phyloP scores from a whole-genome alignment of 139 green algal genomes.

The Trebouxia sp. region DNA sequence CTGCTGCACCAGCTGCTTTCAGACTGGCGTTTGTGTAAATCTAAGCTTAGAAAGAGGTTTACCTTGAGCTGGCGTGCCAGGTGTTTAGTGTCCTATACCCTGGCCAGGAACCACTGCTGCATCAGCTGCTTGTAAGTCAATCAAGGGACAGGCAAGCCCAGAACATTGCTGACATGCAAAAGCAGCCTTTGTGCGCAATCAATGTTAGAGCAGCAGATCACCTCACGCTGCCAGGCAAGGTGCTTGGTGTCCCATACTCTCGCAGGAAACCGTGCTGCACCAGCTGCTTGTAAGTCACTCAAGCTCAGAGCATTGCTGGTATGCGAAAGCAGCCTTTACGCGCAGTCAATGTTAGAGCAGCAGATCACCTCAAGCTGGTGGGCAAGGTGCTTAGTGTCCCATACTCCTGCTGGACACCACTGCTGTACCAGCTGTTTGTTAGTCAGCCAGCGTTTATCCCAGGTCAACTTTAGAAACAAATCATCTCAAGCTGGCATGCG shows the following conservation, averaged over 20 bases:
- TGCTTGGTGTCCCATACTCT: not conserved
- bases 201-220: not conserved
- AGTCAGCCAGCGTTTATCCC: constrained; percentile 38
- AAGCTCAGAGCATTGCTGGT: constrained; percentile 9
- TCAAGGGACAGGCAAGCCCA: constrained; percentile 58
- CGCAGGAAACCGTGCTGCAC: not conserved
- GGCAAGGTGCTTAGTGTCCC: not conserved
- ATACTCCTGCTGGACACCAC: not conserved
- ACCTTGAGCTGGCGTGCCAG: constrained; percentile 41
- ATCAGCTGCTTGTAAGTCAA: constrained; percentile 64
- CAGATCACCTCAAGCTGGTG: constrained; percentile 32
- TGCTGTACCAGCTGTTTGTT: not conserved
- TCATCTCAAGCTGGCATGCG: not conserved
- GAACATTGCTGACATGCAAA: not conserved
- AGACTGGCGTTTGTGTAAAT: constrained; percentile 38
- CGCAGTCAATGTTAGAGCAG: not conserved
- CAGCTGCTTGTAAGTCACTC: not conserved
- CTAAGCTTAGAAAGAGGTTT: not conserved
- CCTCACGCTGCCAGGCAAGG: not conserved
- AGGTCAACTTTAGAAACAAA: not conserved
- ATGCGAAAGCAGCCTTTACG: not conserved
- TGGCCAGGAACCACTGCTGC: no score
- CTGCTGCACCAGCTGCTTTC: not conserved
- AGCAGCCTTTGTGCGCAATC: not conserved
- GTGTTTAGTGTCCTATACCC: no score